Evolutionary conservation across 345 rosid species (phyloP).

Genomic region (sweet orange (Citrus sinensis)): DVS_A1.0 CM039164.1:17292001-17292500

Average conservation of each 20-base stretch:
- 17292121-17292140: slow-evolving; percentile 7
- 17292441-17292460: not conserved
- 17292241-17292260: slow-evolving; percentile 87
- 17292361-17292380: not conserved
- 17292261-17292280: not conserved
- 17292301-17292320: not conserved
- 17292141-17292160: slow-evolving; percentile 3
- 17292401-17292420: not conserved
- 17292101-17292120: slow-evolving; percentile 70
- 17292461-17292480: not conserved
- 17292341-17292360: not conserved
- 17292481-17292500: not conserved
- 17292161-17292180: slow-evolving; percentile 10
- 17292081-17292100: slow-evolving; percentile 84
- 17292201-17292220: slow-evolving; percentile 62
- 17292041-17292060: slow-evolving; percentile 98
- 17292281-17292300: slow-evolving; percentile 1
- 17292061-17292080: slow-evolving; percentile 84
- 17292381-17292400: not conserved
- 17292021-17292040: slow-evolving; percentile 96
- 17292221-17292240: slow-evolving; percentile 84
- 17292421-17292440: not conserved
- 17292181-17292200: slow-evolving; percentile 69
- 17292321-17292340: not conserved
- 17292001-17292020: slow-evolving; percentile 87